Base-by-base conservation (phyloP, 805 yeast genomes). In the Trichomonascus vanleenenianus region DNA sequence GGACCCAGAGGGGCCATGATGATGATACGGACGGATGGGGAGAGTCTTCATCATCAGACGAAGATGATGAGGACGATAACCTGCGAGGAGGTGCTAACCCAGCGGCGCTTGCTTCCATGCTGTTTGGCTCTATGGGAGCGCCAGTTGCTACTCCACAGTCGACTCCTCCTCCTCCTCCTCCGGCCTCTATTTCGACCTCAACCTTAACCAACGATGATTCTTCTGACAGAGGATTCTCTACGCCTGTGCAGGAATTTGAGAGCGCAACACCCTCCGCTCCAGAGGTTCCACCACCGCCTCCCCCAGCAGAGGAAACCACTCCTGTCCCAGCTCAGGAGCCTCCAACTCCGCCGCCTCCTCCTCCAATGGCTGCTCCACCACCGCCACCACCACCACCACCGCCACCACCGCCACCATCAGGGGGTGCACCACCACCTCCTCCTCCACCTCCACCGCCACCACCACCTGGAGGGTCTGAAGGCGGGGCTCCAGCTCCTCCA, bases 351-450 rank as follows among this genome's bases (percentile, higher is more conserved):
- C 67, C 67, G 12, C 64, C 66, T 10, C 58, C 58, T 12, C 50
- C 61, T 3, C 62, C 64, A 6, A 40, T 54, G n/a, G 55, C 57
- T 18, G 43, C 60, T 18, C 59, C 62, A 3, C 61, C 62, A 7
- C 58, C 69, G 2, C 53, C 65, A 8, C 61, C 63, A 1, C 59
- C 64, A 11, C 62, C 64, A 12, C 59, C 66, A 6, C 56, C 66
- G 27, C 55, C 58, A 3, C 62, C 65, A 10, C 62, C 63, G 40
- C 53, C 62, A 4, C 58, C 57, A 18, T 61, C 70, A 15, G 68
- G 72, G 3, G 63, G 72, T 5, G 68, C 76, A 2, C 73, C 78
- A 10, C 71, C 75, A 11, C 56, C 70, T 14, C 72, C 71, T 5
- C 61, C 64, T 2, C 57, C 66, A 6, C 61, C 71, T 5, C 67